Conservation (phyloP, 805 yeast genomes). For the Metschnikowia lunata region DNA sequence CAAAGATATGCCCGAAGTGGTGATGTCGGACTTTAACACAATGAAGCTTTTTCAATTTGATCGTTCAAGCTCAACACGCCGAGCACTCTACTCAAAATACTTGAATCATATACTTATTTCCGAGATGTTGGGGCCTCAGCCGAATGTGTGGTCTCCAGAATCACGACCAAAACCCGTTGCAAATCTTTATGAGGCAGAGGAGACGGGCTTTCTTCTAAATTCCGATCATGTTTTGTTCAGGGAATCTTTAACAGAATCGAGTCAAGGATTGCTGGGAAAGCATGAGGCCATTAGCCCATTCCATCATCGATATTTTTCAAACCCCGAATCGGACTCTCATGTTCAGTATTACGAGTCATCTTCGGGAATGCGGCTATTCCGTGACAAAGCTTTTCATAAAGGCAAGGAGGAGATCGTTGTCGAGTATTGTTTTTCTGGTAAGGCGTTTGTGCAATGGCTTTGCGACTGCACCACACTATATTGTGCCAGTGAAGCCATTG, state of each 20-base stretch:
- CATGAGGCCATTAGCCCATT: conserved; percentile 42
- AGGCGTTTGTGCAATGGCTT: conserved; percentile 80
- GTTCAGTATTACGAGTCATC: conserved; percentile 70
- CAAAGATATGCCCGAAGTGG: conserved; percentile 38
- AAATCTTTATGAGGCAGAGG: conserved; percentile 5
- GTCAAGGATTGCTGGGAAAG: neutral
- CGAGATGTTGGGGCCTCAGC: conserved; percentile 57
- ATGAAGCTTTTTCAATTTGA: conserved; percentile 69
- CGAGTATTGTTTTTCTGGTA: conserved; percentile 62
- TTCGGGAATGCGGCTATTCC: conserved; percentile 60
- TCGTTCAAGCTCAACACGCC: conserved; percentile 50
- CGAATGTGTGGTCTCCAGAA: conserved; percentile 66
- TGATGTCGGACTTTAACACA: conserved; percentile 59
- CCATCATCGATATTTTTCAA: conserved; percentile 72
- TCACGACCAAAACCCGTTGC: conserved; percentile 44
- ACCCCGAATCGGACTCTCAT: conserved; percentile 83
- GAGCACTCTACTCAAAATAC: conserved; percentile 56
- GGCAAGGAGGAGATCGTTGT: conserved; percentile 18
- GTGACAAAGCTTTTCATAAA: conserved; percentile 33
- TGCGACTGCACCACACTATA: conserved; percentile 82
- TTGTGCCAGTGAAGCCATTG: conserved; percentile 47
- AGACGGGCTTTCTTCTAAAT: conserved; percentile 2
- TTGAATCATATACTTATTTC: conserved; percentile 63
- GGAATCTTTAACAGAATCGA: neutral
- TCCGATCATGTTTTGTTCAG: conserved; percentile 5